Conservation (phyloP, 495 filamentous ascomycete species). For the Amphirosellinia nigrospora region DNA sequence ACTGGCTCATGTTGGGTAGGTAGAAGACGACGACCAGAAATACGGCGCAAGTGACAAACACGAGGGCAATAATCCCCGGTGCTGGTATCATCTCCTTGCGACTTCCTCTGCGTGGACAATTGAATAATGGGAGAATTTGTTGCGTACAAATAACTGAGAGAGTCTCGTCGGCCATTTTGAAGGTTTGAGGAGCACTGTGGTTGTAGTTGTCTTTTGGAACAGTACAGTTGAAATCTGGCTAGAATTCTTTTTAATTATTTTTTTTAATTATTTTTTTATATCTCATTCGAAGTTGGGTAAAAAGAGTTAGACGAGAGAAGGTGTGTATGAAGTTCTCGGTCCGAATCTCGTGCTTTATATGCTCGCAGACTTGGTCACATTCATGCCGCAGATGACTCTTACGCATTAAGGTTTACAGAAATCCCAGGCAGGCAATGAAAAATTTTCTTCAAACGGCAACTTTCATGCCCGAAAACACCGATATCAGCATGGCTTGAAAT, state of each 20-base stretch:
- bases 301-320: not conserved
- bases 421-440: not conserved
- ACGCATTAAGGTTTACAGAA: not conserved
- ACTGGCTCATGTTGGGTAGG: not conserved
- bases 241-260: not conserved
- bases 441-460: not conserved
- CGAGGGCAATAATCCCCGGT: not conserved
- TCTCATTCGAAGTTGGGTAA: too few species aligned
- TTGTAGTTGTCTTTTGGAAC: not conserved
- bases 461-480: not conserved
- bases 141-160: not conserved
- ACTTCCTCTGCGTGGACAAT: not conserved
- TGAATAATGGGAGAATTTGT: not conserved
- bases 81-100: not conserved
- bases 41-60: not conserved
- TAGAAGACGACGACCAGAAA: not conserved
- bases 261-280: too few species aligned
- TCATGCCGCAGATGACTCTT: not conserved
- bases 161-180: not conserved
- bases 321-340: not conserved
- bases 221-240: not conserved
- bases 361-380: not conserved
- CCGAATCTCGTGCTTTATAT: not conserved
- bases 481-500: not conserved
- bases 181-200: not conserved